These are phyloP conservation scores for Periconia digitata DNA, from an alignment of 2,329 filamentous ascomycete genomes.

Conservation along the genomic window DNA sequence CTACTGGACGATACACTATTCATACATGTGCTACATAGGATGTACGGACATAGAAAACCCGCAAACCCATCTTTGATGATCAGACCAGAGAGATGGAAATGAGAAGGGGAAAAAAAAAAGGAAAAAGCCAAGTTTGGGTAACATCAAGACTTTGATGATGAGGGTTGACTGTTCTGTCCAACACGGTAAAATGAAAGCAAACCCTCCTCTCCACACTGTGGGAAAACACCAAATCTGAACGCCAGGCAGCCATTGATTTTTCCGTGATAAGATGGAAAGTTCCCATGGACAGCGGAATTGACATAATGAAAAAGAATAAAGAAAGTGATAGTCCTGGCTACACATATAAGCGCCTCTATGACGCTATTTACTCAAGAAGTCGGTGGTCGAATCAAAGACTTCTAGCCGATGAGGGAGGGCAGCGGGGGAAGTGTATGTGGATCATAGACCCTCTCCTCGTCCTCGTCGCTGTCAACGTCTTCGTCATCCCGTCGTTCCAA, in stretches of 20 bases:
- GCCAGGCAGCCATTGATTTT: background rate
- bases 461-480: conserved; percentile 33
- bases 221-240: background rate
- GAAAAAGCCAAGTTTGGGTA: background rate
- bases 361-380: too few species aligned
- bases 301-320: background rate
- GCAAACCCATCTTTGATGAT: background rate
- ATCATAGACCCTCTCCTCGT: conserved; percentile 31
- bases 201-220: too few species aligned
- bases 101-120: too few species aligned
- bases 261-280: background rate
- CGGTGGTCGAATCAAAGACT: too few species aligned
- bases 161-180: background rate
- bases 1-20: too few species aligned
- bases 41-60: too few species aligned
- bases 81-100: background rate
- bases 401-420: background rate
- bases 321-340: background rate
- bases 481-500: conserved; percentile 33
- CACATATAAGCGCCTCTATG: too few species aligned
- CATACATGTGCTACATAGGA: too few species aligned
- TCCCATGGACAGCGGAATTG: background rate
- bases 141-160: background rate
- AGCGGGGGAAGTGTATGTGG: conserved; percentile 13
- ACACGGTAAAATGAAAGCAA: background rate